Conservation (phyloP, 371 early-diverging fungal species). For the Rhizopus microsporus region DNA sequence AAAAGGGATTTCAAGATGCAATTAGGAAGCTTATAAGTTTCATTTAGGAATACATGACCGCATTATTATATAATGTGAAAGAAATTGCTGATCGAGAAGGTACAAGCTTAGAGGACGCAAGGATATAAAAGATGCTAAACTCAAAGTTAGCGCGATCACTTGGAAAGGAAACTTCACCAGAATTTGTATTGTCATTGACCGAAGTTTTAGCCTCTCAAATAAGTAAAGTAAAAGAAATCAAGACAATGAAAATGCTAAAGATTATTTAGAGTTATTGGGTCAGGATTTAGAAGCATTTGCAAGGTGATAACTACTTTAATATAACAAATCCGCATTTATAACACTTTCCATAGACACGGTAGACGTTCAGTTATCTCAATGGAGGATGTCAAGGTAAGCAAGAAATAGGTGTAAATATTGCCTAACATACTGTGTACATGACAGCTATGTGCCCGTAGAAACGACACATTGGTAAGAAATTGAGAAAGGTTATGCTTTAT, state of each 20-base stretch:
- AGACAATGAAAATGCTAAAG: too few species aligned
- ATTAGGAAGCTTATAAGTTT: not conserved
- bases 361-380: conserved; percentile 24
- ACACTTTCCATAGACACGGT: conserved; percentile 12
- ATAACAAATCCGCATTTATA: not conserved
- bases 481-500: not conserved
- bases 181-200: conserved; percentile 19
- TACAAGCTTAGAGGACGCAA: not conserved
- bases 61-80: conserved; percentile 20
- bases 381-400: conserved; percentile 31
- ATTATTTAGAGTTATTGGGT: conserved; percentile 22
- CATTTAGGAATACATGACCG: conserved; percentile 9
- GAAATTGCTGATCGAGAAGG: conserved; percentile 21
- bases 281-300: conserved; percentile 28
- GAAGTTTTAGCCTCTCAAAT: conserved; percentile 20
- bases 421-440: not conserved
- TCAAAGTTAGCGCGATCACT: conserved; percentile 4
- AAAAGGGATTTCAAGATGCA: not conserved
- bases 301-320: conserved; percentile 11
- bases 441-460: conserved; percentile 28
- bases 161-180: conserved; percentile 18
- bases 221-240: conserved; percentile 8
- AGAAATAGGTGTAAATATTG: not conserved
- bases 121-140: too few species aligned
- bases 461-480: conserved; percentile 22